Base-by-base conservation (phyloP, 2,329 filamentous ascomycete species). In the Aspergillus niger region DNA sequence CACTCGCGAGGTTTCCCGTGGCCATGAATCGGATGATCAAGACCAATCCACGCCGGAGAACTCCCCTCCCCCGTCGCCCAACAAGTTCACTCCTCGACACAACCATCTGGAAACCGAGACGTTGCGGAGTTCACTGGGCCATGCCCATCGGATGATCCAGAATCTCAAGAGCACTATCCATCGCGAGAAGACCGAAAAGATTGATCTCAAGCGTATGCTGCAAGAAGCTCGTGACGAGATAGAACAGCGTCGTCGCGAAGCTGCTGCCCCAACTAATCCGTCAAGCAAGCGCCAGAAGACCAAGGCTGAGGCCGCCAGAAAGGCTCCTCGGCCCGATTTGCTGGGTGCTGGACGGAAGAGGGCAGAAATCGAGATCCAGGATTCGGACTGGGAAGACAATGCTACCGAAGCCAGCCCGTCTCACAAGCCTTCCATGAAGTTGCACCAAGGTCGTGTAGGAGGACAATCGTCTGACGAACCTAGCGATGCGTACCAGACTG, bases 121-220 rank as follows among this genome's bases (percentile, higher is more conserved):
- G 0, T 81, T 99, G 67, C 96, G 95, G 80, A 96, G 93, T 57
- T 97, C 94, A 26, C 84, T 98, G 28, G 89, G 92, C 67, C 95
- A 99, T 74, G 94, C 95, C 41, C 95, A 98, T 75, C 88, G 94
- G 60, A 97, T 96, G 79, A 97, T 99, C 61, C 94, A 98, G 75
- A 96, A 92, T 70, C 86, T 98, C 68, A 92, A 96, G 77, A 92
- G 90, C 75, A 96, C 93, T 70, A 91, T 98, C 50, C 94, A 99
- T 76, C 90, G 95, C 36, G 95, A 99, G 77, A 99, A 98, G 87
- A 97, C 94, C 0, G 95, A 99, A 77, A 99, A 97, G 82, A 86
- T 98, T 28, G 95, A 99, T 77, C 85, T 98, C 57, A 93, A 92
- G 78, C 90, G 94, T 61, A 91, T 99, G 85, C 86, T 98, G 30